Base-by-base conservation (phyloP, 306 rosid species). In the Rubus parviflorus region DNA sequence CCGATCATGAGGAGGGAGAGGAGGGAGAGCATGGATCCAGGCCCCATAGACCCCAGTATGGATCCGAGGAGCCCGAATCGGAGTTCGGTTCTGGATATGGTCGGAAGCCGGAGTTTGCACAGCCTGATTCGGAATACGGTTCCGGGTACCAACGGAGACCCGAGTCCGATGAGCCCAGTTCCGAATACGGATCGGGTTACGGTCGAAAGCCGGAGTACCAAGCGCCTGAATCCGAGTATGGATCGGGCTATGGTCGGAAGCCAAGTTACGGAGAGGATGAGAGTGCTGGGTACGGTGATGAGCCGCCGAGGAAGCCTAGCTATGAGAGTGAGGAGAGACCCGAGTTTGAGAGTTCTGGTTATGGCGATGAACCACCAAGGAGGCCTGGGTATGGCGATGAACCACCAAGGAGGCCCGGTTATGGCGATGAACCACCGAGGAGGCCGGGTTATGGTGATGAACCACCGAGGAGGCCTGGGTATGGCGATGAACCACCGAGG, bases 301-400 rank as follows among this genome's bases (percentile, higher is more conserved):
- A 56, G 35, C 62, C 62, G 3, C 62, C 62, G 62, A 56, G 85
- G 75, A 87, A 82, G 81, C 89, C 85, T 2, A 66, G 81, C 25
- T 83, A 83, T 65, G 88, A 89, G 81, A 30, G 75, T 76, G 46
- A 83, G 79, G 48, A 70, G 56, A 53, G 83, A 77, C 74, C 57
- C 57, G 76, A 23, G 49, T 47, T 47, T 47, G 52, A 47, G 52
- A 46, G 11, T 43, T 81, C 86, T 2, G 45, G 72, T 7, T 83
- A 75, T 19, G 85, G 75, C 6, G 85, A 81, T 20, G 88, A 85
- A 63, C 76, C 83, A 3, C 58, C 19, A 68, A n/a, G 53, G 45
- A 54, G 13, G 47, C 83, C 86, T 0, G 40, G 62, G 3, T 84
- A 72, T 16, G 86, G 73, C 9, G 85, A 81, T 19, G 88, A 84